These are phyloP conservation scores for Clavariopsis aquatica DNA, from an alignment of 495 filamentous ascomycete species.

Conservation along the genomic window DNA sequence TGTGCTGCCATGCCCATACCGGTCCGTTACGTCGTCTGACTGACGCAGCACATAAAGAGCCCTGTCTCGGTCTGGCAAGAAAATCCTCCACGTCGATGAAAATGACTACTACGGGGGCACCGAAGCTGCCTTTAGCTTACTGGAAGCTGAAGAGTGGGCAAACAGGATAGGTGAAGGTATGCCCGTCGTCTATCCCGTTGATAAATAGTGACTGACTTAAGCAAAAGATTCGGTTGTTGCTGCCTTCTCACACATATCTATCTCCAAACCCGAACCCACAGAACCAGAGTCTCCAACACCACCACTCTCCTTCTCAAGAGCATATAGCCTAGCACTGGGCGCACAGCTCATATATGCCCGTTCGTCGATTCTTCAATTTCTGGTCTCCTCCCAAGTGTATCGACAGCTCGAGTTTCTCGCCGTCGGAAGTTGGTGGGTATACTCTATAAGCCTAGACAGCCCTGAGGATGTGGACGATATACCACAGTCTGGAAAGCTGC, in stretches of 20 bases:
- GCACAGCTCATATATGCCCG: conserved; percentile 86
- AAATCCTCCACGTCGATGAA: conserved; percentile 83
- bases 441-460: conserved; percentile 33
- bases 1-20: conserved; percentile 44
- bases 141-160: conserved; percentile 79
- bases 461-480: conserved; percentile 8
- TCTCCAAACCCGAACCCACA: conserved; percentile 13
- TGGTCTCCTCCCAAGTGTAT: conserved; percentile 86
- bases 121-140: conserved; percentile 83
- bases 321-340: conserved; percentile 80
- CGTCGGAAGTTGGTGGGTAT: conserved; percentile 91
- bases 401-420: conserved; percentile 90
- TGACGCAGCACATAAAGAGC: conserved; percentile 73
- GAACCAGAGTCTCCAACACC: conserved; percentile 42
- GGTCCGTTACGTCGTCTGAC: conserved; percentile 55
- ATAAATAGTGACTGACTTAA: conserved; percentile 1
- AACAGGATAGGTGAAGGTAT: conserved; percentile 53
- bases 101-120: conserved; percentile 85
- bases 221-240: conserved; percentile 16
- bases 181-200: not conserved
- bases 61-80: conserved; percentile 87
- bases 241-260: conserved; percentile 31
- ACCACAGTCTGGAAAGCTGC: not conserved
- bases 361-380: conserved; percentile 69
- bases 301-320: conserved; percentile 64